These are phyloP conservation scores for Besnoitia besnoiti DNA, from an alignment of 169 alveolate species.

Conservation along the genomic window DNA sequence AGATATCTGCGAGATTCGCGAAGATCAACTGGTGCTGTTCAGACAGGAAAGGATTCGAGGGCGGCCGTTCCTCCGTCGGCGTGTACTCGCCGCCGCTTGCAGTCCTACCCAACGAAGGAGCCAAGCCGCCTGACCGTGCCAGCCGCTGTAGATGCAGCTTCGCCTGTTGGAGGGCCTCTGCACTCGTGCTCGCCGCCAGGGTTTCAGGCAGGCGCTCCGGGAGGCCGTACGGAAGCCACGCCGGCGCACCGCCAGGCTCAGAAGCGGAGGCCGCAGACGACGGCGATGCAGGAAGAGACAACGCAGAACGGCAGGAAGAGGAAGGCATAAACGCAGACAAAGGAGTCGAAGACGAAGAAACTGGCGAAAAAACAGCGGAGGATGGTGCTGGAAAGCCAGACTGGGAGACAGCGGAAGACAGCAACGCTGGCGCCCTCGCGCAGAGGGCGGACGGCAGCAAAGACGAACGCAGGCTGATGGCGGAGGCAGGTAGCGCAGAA, in stretches of 20 bases:
- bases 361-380: background rate
- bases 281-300: background rate
- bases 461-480: no score
- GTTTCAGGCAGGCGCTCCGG: conserved; percentile 18
- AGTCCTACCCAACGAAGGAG: background rate
- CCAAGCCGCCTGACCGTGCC: background rate
- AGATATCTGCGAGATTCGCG: background rate
- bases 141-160: background rate
- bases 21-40: background rate
- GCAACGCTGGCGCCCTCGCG: no score
- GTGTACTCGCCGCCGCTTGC: background rate
- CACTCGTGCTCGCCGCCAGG: background rate
- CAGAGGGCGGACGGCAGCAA: no score
- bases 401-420: no score
- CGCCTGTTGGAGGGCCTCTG: background rate
- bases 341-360: background rate
- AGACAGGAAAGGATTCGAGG: background rate
- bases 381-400: no score
- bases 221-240: conserved; percentile 37
- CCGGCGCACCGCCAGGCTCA: background rate
- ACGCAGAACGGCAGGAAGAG: background rate
- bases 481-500: no score
- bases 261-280: background rate
- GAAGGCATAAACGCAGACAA: background rate
- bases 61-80: background rate